Conservation (phyloP, 129 eudicot genomes). For the Centella asiatica region DNA sequence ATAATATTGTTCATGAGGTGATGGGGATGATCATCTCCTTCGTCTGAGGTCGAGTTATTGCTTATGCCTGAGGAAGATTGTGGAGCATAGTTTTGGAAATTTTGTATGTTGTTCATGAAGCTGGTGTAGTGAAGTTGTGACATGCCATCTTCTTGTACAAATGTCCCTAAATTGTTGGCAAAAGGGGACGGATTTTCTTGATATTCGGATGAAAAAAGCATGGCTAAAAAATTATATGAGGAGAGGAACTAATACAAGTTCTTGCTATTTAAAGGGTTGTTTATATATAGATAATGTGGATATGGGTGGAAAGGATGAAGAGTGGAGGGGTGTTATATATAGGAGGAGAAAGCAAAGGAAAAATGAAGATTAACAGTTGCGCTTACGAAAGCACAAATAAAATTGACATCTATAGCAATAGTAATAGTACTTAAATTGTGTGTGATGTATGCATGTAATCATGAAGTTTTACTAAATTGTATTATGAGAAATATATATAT, state of each 20-base stretch:
- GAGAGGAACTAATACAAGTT: too few relatives aligned
- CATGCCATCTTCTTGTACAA: constrained; percentile 28
- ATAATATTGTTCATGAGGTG: too few relatives aligned
- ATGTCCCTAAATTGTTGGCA: constrained; percentile 27
- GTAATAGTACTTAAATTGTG: constrained; percentile 31
- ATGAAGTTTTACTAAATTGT: too few relatives aligned
- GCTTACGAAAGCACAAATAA: constrained; percentile 40
- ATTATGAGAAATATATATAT: too few relatives aligned
- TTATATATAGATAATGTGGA: constrained; percentile 25
- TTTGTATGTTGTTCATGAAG: constrained; percentile 30
- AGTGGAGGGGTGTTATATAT: constrained; percentile 42
- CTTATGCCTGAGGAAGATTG: constrained; percentile 45
- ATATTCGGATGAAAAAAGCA: constrained; percentile 26
- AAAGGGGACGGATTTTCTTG: constrained; percentile 31
- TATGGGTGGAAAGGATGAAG: constrained; percentile 33
- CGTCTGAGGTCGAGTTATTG: constrained; percentile 78
- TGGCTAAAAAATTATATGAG: constrained; percentile 9
- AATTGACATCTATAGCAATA: constrained; percentile 14
- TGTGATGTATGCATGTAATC: constrained; percentile 41
- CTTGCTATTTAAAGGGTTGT: constrained; percentile 5
- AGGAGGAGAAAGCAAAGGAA: constrained; percentile 19
- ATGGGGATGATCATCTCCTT: constrained; percentile 57
- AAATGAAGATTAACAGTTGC: constrained; percentile 21
- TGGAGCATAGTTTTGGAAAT: constrained; percentile 25
- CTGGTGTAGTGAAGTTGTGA: constrained; percentile 31